Conservation (phyloP, 2,329 filamentous ascomycete species). For the Cryphonectria carpinicola region DNA sequence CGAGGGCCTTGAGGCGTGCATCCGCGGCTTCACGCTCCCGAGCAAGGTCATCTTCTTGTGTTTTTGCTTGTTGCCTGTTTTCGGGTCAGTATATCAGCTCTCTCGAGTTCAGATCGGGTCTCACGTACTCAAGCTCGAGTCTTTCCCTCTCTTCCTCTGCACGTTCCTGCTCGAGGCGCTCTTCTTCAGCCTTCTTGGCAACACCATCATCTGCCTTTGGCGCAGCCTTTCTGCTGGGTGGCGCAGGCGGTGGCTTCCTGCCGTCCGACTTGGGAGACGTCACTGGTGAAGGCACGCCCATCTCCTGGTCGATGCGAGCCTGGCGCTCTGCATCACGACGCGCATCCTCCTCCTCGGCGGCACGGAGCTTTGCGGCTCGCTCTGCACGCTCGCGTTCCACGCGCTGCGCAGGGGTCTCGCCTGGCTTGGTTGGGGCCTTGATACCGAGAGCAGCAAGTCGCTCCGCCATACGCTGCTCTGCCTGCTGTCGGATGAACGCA, state of each 20-base stretch:
- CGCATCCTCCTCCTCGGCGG: conserved; percentile 93
- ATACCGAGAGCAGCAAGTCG: conserved; percentile 91
- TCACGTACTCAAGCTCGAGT: conserved; percentile 79
- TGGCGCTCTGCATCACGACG: conserved; percentile 87
- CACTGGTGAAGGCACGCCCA: conserved; percentile 60
- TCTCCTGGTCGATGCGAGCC: conserved; percentile 79
- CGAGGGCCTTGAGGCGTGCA: conserved; percentile 82
- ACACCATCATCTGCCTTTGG: conserved; percentile 64
- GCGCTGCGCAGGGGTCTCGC: conserved; percentile 81
- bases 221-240: conserved; percentile 74
- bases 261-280: conserved; percentile 48
- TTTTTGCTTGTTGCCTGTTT: conserved; percentile 70
- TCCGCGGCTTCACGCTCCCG: conserved; percentile 80
- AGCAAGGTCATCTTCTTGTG: conserved; percentile 79
- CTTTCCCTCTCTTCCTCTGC: conserved; percentile 75
- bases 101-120: conserved; percentile 27
- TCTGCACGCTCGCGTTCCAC: conserved; percentile 88
- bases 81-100: conserved; percentile 34
- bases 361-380: conserved; percentile 80
- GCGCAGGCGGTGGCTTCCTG: conserved; percentile 71
- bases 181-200: conserved; percentile 66
- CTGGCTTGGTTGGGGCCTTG: conserved; percentile 77
- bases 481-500: conserved; percentile 95
- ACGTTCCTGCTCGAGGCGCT: conserved; percentile 71
- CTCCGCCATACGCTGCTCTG: conserved; percentile 95